These are phyloP conservation scores for Fomitopsis pulvina DNA, from an alignment of 768 basidiomycete species.

Conservation along the genomic window DNA sequence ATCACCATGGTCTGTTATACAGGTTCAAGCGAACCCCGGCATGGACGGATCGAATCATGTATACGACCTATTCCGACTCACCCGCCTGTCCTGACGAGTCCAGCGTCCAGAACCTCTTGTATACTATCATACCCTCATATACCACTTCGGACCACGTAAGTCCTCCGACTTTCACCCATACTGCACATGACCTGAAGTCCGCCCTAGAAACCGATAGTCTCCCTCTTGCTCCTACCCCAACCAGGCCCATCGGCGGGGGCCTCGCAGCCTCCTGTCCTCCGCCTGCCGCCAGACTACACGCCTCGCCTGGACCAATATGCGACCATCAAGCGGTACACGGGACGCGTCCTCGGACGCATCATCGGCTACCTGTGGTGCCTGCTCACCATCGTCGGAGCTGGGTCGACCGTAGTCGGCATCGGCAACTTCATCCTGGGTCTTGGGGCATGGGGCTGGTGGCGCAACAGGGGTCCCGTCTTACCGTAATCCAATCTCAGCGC, in stretches of 20 bases:
- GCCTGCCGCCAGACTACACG: conserved; percentile 42
- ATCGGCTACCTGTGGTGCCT: conserved; percentile 80
- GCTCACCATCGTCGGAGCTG: conserved; percentile 69
- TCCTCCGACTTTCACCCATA: conserved; percentile 8
- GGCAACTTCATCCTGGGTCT: conserved; percentile 69
- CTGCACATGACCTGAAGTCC: not conserved
- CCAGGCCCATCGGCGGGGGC: conserved; percentile 21
- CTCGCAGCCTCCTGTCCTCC: conserved; percentile 33
- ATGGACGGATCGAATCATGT: conserved; percentile 92
- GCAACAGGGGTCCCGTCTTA: conserved; percentile 2
- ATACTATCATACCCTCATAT: conserved; percentile 77
- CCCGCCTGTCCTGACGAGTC: conserved; percentile 44
- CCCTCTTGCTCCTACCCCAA: conserved; percentile 58
- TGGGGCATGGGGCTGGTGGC: conserved; percentile 62
- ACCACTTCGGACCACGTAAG: conserved; percentile 87
- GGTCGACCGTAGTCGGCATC: conserved; percentile 61
- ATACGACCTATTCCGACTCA: conserved; percentile 67
- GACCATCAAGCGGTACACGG: conserved; percentile 52
- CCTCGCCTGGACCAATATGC: conserved; percentile 51
- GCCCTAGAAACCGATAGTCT: conserved; percentile 78
- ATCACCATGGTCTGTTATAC: conserved; percentile 1
- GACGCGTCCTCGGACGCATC: conserved; percentile 62
- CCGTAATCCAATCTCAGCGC: not conserved
- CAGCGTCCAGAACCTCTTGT: conserved; percentile 57
- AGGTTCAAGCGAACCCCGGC: conserved; percentile 73